These are phyloP conservation scores for Closterium sp. DNA, from an alignment of 139 green algal genomes.

Conservation along the genomic window DNA sequence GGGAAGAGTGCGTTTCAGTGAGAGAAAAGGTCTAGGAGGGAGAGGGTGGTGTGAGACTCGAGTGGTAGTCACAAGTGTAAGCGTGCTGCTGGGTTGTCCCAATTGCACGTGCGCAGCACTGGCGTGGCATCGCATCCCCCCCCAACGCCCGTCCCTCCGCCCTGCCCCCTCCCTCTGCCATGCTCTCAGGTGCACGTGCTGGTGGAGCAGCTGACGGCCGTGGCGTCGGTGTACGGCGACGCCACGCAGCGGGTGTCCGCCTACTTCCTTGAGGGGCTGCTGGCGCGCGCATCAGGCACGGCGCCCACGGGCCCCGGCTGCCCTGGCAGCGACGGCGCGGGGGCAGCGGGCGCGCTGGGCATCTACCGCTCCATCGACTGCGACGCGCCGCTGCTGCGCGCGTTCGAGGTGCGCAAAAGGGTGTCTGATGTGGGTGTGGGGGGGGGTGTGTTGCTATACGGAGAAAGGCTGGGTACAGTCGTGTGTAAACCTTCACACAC, in stretches of 20 bases:
- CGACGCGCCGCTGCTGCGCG: background rate
- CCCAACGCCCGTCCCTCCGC: no score
- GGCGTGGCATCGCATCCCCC: no score
- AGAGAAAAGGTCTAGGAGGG: no score
- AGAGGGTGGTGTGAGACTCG: no score
- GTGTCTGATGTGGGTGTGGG: background rate
- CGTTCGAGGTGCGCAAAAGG: background rate
- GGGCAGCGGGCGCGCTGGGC: background rate
- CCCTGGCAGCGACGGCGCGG: background rate
- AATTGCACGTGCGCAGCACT: no score
- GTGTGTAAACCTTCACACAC: background rate
- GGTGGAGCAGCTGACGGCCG: background rate
- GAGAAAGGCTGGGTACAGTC: no score
- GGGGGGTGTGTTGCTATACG: background rate
- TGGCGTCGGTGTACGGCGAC: slow-evolving; percentile 29
- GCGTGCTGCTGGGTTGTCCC: no score
- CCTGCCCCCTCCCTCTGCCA: no score
- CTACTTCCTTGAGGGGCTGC: slow-evolving; percentile 41
- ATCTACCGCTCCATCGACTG: background rate
- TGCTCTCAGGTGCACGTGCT: background rate
- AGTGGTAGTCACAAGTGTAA: no score
- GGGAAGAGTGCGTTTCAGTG: no score
- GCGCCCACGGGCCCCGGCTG: background rate
- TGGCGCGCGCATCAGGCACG: slow-evolving; percentile 6
- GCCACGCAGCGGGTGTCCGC: slow-evolving; percentile 27